Base-by-base conservation (phyloP, 192 early-diverging fungal genomes). In the Podila minutissima region DNA sequence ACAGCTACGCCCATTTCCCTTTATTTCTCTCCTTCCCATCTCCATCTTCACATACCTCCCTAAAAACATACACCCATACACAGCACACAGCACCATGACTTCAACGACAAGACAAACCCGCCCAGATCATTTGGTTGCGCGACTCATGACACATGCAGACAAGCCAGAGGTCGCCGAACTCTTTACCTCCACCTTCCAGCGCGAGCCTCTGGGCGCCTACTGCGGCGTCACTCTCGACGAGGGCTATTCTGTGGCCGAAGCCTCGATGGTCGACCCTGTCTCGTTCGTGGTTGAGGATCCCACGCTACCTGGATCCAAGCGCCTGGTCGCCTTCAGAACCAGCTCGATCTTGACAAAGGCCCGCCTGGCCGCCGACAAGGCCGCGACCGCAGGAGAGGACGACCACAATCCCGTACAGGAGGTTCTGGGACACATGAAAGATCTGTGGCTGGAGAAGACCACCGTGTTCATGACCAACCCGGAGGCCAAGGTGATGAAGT, bases 201-300 rank as follows among this genome's bases (percentile, higher is more conserved):
- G 77, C 1, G 77, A 81, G 37, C 77, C 77, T 5, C 59, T 81
- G 0, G 77, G 77, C 1, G 71, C 62, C 28, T 69, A 73, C 38
- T 28, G 50, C 4, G 77, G 77, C 7, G 66, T 81, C 9, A 11
- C 51, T 5, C 6, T 10, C 3, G 12, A 13, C 0, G 77, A 73
- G 48, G 77, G 66, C 12, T 7, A 0, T 2, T 3, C 0, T 1
- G 53, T 79, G 9, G 76, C 76, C 15, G 31, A 26, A 3, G 61
- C 37, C 5, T 67, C 76, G 8, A 24, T 79, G 31, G 20, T 41
- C 12, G 70, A 79, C n/a, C 70, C 77, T 3, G 77, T 81, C 46
- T 81, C 77, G 6, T 81, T 81, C 38, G 77, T 81, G n/a, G 41
- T 73, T 13, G 77, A 81, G 57, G 77, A 81, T 10, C 72, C 66